These are phyloP conservation scores for Cornus controversa DNA, from an alignment of 148 eudicot species.

Conservation along the genomic window DNA sequence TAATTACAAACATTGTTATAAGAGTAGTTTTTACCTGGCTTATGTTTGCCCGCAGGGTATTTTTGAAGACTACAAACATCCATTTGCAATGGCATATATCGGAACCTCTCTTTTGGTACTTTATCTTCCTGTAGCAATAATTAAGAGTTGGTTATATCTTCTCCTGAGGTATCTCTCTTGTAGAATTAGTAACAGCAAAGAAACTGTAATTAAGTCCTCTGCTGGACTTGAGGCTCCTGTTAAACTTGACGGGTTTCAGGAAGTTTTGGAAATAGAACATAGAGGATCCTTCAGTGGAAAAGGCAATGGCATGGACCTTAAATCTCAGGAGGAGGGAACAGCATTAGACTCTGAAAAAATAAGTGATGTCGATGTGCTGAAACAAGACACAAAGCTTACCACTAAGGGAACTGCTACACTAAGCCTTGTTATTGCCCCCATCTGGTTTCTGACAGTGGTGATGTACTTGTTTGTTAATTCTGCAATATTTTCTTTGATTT, in stretches of 20 bases:
- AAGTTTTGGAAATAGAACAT: conserved; percentile 48
- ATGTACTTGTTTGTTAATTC: too few species aligned
- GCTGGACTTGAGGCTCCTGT: conserved; percentile 48
- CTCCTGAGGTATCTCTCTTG: conserved; percentile 46
- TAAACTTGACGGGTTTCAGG: conserved; percentile 45
- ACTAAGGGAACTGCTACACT: conserved; percentile 63
- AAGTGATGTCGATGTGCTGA: conserved; percentile 26
- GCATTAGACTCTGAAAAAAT: conserved; percentile 34
- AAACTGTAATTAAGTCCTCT: conserved; percentile 30
- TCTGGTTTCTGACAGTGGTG: conserved; percentile 88
- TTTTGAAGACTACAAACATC: conserved; percentile 75
- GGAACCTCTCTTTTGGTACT: conserved; percentile 91
- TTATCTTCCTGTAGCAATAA: conserved; percentile 78
- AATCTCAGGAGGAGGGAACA: conserved; percentile 50
- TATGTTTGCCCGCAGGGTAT: conserved; percentile 47
- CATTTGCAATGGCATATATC: conserved; percentile 82
- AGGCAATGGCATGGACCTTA: conserved; percentile 48
- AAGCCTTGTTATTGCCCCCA: conserved; percentile 80
- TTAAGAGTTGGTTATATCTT: conserved; percentile 61
- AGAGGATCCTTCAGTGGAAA: conserved; percentile 34
- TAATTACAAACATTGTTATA: not conserved
- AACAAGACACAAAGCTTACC: conserved; percentile 46
- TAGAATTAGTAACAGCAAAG: conserved; percentile 27
- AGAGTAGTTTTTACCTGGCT: not conserved
- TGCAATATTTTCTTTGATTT: too few species aligned